Conservation (phyloP, 1,284 basidiomycete species). For the Ustilago xerochloae region DNA sequence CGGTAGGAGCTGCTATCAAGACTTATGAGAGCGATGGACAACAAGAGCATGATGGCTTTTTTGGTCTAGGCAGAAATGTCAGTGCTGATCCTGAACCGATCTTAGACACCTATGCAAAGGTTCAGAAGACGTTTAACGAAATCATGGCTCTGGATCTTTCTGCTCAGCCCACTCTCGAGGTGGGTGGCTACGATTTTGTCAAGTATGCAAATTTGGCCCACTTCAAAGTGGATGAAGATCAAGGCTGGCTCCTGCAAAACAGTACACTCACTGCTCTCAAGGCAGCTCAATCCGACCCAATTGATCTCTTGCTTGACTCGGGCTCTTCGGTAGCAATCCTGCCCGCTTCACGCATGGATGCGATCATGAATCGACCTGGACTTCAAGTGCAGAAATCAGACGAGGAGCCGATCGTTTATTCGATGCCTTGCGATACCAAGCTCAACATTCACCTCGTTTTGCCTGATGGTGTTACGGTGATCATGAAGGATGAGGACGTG, state of each 20-base stretch:
- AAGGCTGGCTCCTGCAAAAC: constrained; percentile 22
- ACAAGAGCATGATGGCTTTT: constrained; percentile 37
- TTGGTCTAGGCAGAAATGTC: constrained; percentile 22
- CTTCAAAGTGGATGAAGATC: constrained; percentile 15
- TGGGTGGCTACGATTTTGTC: constrained; percentile 31
- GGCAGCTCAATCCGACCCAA: background rate
- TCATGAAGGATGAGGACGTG: constrained; percentile 23
- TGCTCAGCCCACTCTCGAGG: constrained; percentile 12
- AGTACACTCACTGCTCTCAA: constrained; percentile 16
- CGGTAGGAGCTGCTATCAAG: constrained; percentile 28
- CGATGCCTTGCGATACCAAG: constrained; percentile 38
- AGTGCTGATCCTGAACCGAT: constrained; percentile 11
- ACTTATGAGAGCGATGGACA: constrained; percentile 29
- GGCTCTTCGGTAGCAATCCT: constrained; percentile 40
- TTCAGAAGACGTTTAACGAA: background rate
- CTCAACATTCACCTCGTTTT: constrained; percentile 24
- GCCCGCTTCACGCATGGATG: constrained; percentile 21
- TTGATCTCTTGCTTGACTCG: constrained; percentile 34
- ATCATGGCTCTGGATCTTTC: constrained; percentile 27
- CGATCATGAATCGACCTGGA: constrained; percentile 31
- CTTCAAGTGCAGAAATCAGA: constrained; percentile 16
- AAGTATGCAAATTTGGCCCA: constrained; percentile 21
- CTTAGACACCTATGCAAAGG: constrained; percentile 10
- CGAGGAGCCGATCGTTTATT: constrained; percentile 30
- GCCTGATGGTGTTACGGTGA: constrained; percentile 23